phyloP scores from a whole-genome alignment of 805 yeast species.

The Candida ortonii region DNA sequence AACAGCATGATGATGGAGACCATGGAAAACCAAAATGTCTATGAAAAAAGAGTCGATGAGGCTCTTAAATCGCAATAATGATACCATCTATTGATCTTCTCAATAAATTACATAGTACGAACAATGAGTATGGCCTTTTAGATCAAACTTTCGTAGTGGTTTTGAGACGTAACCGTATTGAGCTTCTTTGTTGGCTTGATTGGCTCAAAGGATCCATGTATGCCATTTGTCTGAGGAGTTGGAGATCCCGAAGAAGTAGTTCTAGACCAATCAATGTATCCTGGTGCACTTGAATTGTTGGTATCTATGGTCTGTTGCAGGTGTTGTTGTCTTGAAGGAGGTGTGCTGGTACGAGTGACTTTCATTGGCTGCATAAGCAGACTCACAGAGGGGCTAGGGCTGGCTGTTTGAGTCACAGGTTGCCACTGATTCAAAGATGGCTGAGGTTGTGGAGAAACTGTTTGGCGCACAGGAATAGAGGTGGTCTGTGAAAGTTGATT shows the following conservation, averaged over 20 bases:
- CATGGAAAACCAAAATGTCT: conserved; percentile 26
- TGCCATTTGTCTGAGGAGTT: conserved; percentile 1
- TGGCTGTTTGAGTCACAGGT: conserved; percentile 1
- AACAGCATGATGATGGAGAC: conserved; percentile 58
- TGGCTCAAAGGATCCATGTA: conserved; percentile 13
- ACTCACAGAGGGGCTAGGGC: conserved; percentile 5
- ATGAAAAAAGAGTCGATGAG: conserved; percentile 29
- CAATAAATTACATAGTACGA: background rate
- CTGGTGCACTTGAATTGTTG: background rate
- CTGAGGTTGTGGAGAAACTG: background rate
- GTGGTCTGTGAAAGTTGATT: conserved; percentile 1
- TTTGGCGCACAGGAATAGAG: background rate
- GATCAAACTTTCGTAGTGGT: conserved; percentile 10
- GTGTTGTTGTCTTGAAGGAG: conserved; percentile 8
- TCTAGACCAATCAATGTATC: conserved; percentile 12
- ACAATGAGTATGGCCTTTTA: conserved; percentile 1
- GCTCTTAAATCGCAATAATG: conserved; percentile 10
- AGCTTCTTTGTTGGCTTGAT: conserved; percentile 25
- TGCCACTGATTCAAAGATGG: no score
- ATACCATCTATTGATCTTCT: background rate
- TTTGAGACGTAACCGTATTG: no score
- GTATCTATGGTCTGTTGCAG: conserved; percentile 3
- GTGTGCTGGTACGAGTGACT: conserved; percentile 12
- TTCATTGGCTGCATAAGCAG: conserved; percentile 26
- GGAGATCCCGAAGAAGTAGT: background rate